phyloP scores from a whole-genome alignment of 2,329 filamentous ascomycete genomes.

The Penicillium italicum region DNA sequence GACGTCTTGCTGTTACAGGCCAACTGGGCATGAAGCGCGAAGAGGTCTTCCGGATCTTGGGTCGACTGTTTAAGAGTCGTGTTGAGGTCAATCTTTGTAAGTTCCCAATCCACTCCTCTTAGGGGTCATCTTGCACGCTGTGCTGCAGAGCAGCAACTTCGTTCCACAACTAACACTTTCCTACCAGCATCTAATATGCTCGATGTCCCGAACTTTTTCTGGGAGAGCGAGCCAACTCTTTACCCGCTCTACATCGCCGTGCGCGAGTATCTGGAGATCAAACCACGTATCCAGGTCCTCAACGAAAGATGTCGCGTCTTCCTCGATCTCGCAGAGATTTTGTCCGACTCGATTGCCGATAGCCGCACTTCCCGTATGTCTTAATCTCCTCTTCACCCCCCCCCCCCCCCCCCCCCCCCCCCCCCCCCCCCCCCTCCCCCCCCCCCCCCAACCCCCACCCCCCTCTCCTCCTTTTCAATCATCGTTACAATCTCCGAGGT shows the following conservation, averaged over 20 bases:
- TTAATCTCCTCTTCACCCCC: background rate
- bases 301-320: conserved; percentile 97
- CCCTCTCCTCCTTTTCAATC: too few relatives aligned
- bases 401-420: too few relatives aligned
- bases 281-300: conserved; percentile 89
- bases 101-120: conserved; percentile 37
- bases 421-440: too few relatives aligned
- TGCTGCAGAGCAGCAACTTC: background rate
- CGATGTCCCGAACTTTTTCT: conserved; percentile 78
- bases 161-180: conserved; percentile 18
- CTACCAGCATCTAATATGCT: conserved; percentile 82
- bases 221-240: conserved; percentile 92
- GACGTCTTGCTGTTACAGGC: conserved; percentile 81
- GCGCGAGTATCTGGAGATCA: conserved; percentile 96
- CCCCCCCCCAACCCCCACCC: too few relatives aligned
- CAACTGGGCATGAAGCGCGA: conserved; percentile 85
- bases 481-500: conserved; percentile 89
- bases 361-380: conserved; percentile 77
- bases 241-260: conserved; percentile 93
- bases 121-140: background rate
- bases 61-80: conserved; percentile 83
- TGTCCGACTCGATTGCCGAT: conserved; percentile 87
- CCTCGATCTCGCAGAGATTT: conserved; percentile 89
- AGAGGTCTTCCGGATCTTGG: conserved; percentile 89
- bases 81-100: conserved; percentile 97